Evolutionary conservation across 495 filamentous ascomycete genomes (phyloP).

Genomic region (Lindgomyces ingoldianus): DNA sequence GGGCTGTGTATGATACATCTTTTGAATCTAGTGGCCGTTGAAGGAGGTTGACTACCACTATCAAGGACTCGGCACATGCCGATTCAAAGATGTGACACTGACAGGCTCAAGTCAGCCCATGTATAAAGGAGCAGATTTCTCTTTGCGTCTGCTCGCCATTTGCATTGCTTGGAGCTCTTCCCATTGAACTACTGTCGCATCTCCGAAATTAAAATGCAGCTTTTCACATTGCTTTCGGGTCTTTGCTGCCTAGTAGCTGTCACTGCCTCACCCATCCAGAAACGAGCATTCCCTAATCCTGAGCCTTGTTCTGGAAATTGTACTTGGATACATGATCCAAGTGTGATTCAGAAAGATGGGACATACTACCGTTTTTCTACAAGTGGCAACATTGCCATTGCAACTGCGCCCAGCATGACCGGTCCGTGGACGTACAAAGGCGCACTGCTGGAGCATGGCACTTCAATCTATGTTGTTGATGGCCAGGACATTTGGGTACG

Average conservation of each 20-base stretch:
- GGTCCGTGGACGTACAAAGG: slow-evolving; percentile 67
- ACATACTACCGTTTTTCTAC: slow-evolving; percentile 74
- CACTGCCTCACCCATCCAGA: neutral
- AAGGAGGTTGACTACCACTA: neutral
- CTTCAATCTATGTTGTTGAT: slow-evolving; percentile 56
- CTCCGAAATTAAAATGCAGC: neutral
- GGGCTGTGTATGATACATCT: neutral
- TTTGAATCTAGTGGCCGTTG: neutral
- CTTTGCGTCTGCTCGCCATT: no score
- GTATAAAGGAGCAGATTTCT: neutral
- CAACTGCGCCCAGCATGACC: slow-evolving; percentile 56
- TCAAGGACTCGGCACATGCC: neutral
- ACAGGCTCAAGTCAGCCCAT: neutral
- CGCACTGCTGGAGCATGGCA: slow-evolving; percentile 55
- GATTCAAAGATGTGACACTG: neutral
- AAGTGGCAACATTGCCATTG: slow-evolving; percentile 59
- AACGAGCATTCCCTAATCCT: slow-evolving; percentile 44
- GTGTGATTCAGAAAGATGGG: slow-evolving; percentile 63
- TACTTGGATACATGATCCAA: slow-evolving; percentile 62
- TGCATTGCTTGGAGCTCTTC: no score
- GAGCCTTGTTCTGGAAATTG: slow-evolving; percentile 62
- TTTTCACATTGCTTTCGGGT: neutral
- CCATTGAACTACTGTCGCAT: no score
- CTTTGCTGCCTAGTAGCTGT: neutral
- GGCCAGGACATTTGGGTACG: slow-evolving; percentile 61